Conservation (phyloP, 805 yeast genomes). For the Lipomyces kockii region DNA sequence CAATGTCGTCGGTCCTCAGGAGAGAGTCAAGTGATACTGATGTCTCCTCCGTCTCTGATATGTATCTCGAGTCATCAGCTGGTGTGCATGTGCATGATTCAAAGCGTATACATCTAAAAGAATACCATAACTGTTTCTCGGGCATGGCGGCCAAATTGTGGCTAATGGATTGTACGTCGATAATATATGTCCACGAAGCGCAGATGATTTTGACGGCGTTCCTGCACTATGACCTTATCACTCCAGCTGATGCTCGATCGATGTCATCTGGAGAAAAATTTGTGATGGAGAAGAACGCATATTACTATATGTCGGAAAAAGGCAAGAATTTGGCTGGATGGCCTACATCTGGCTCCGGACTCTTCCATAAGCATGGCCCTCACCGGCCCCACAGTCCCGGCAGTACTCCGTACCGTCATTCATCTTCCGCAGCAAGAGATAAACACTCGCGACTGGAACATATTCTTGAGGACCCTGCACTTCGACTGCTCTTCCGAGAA, state of each 20-base stretch:
- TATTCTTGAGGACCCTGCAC: conserved; percentile 73
- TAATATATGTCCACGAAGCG: conserved; percentile 87
- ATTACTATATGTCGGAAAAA: conserved; percentile 23
- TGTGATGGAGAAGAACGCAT: conserved; percentile 15
- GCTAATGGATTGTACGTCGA: conserved; percentile 88
- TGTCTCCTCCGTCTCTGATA: not conserved
- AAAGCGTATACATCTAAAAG: conserved; percentile 27
- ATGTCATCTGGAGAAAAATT: not conserved
- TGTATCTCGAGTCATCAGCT: conserved; percentile 13
- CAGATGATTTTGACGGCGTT: conserved; percentile 73
- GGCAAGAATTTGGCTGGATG: conserved; percentile 30
- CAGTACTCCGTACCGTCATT: conserved; percentile 13
- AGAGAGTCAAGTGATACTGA: not conserved
- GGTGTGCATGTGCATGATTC: conserved; percentile 25
- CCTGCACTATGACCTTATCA: conserved; percentile 39
- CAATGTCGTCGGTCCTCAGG: not conserved
- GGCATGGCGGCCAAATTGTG: conserved; percentile 85
- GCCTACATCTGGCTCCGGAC: conserved; percentile 4
- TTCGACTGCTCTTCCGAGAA: conserved; percentile 66
- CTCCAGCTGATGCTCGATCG: conserved; percentile 9
- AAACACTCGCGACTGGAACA: conserved; percentile 44
- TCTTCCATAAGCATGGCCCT: not conserved
- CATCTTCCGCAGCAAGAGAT: conserved; percentile 12
- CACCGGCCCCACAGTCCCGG: not conserved
- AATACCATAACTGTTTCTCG: conserved; percentile 52